Evolutionary conservation across 805 yeast species (phyloP).

Genomic region (Yarrowia divulgata): DNA sequence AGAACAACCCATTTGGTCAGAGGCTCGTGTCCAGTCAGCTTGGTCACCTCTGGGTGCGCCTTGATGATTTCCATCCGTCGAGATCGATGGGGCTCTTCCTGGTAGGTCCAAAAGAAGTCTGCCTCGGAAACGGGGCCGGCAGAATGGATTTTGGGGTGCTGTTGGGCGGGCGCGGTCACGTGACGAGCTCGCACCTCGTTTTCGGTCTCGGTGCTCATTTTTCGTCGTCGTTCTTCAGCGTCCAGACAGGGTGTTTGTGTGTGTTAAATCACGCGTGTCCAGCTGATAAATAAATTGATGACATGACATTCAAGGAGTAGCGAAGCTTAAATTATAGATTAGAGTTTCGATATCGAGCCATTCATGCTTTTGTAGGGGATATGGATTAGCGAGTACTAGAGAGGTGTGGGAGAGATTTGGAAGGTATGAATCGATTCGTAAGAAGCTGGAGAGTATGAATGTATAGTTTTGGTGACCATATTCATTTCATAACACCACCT

Average conservation of each 20-base stretch:
- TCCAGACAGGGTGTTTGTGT: background rate
- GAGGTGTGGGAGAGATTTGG: background rate
- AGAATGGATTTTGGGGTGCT: slow-evolving; percentile 22
- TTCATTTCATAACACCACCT: too few species aligned
- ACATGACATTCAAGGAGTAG: slow-evolving; percentile 3
- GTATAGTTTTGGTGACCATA: too few species aligned
- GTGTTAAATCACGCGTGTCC: slow-evolving; percentile 1
- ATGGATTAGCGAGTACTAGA: background rate
- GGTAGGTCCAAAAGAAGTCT: slow-evolving; percentile 79
- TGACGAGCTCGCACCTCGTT: slow-evolving; percentile 4
- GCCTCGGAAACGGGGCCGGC: slow-evolving; percentile 26
- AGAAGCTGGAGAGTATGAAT: too few species aligned
- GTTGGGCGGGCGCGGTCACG: background rate
- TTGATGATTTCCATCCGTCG: slow-evolving; percentile 76
- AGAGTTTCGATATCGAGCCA: background rate
- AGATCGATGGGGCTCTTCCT: slow-evolving; percentile 78
- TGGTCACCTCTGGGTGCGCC: slow-evolving; percentile 79
- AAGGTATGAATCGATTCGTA: background rate
- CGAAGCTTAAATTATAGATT: background rate
- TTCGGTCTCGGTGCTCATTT: background rate
- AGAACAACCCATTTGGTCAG: slow-evolving; percentile 76
- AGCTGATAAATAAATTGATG: background rate
- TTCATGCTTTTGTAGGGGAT: background rate
- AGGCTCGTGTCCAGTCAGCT: slow-evolving; percentile 86
- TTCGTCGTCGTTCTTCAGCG: background rate